Evolutionary conservation across 2,329 filamentous ascomycete species (phyloP).

Genomic region (Aspergillus brasiliensis): DNA sequence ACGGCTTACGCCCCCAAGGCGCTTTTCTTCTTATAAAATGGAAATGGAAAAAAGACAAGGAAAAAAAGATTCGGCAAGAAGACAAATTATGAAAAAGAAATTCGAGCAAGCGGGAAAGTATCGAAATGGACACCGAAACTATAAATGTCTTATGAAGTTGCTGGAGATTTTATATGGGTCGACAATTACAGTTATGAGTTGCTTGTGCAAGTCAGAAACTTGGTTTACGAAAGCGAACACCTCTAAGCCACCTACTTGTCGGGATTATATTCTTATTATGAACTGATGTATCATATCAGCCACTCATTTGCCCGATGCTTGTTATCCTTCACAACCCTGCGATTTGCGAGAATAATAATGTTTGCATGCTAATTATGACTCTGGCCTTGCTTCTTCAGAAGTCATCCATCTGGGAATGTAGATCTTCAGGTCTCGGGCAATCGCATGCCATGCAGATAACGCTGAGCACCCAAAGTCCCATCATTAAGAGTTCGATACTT

Average conservation of each 20-base stretch:
- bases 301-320: constrained; percentile 6
- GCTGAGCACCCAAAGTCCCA: neutral
- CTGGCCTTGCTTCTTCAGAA: neutral
- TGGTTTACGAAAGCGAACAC: constrained; percentile 19
- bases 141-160: constrained; percentile 24
- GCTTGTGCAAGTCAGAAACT: constrained; percentile 20
- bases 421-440: neutral
- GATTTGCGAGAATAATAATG: neutral
- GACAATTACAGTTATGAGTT: constrained; percentile 19
- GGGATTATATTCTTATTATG: constrained; percentile 2
- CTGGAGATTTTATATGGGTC: constrained; percentile 21
- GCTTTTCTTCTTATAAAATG: neutral
- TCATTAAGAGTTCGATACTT: constrained; percentile 13
- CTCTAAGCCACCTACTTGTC: constrained; percentile 5
- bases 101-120: neutral
- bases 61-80: neutral
- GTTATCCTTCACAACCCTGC: neutral
- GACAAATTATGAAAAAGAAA: neutral
- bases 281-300: constrained; percentile 14
- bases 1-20: neutral
- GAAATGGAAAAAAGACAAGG: neutral
- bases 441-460: no score
- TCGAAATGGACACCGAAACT: neutral
- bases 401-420: neutral
- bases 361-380: neutral